phyloP scores from a whole-genome alignment of 208 protist species.

The Crithidia expoeki region DNA sequence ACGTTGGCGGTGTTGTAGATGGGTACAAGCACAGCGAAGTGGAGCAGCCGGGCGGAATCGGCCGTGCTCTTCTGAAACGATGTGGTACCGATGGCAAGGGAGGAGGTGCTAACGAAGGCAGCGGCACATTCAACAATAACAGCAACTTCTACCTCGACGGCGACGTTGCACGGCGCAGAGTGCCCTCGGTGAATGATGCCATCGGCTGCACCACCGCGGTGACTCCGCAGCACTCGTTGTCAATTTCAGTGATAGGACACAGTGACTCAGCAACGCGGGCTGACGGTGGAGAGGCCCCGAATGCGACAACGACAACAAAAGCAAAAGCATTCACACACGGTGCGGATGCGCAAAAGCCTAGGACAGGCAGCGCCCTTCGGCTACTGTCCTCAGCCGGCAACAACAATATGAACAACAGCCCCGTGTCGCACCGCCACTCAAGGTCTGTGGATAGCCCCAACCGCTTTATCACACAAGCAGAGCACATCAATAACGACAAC shows the following conservation, averaged over 20 bases:
- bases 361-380: background rate
- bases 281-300: constrained; percentile 12
- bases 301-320: background rate
- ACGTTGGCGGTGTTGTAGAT: constrained; percentile 65
- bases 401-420: background rate
- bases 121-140: background rate
- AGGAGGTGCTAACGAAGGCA: background rate
- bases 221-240: background rate
- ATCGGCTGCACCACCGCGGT: background rate
- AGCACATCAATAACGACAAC: background rate
- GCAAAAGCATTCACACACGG: no score
- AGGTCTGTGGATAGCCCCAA: background rate
- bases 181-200: constrained; percentile 1
- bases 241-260: background rate
- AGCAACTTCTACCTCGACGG: background rate
- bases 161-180: background rate
- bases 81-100: background rate
- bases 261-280: constrained; percentile 5
- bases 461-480: background rate
- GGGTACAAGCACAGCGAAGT: constrained; percentile 54
- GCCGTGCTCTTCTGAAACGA: constrained; percentile 41
- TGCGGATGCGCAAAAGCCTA: no score
- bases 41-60: constrained; percentile 67
- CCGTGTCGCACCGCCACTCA: background rate
- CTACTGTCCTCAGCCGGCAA: background rate